Conservation (phyloP, 352 stramenopile genomes). For the Thraustochytrium striatum region DNA sequence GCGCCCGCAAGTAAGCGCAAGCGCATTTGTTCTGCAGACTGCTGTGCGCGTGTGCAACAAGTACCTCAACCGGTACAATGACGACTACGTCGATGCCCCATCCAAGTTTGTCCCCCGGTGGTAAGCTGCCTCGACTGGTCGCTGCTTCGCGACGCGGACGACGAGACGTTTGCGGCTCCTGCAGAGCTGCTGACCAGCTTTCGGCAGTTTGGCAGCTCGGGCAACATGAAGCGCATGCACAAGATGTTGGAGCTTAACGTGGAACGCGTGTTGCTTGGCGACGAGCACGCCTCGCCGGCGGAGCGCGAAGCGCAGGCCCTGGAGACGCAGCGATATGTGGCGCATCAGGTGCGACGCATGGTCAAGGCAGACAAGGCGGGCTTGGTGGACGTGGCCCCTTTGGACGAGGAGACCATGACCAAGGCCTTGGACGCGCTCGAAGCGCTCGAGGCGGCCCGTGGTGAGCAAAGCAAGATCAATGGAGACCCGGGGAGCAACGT, state of each 20-base stretch:
- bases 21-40: slow-evolving; percentile 16
- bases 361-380: background rate
- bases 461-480: slow-evolving; percentile 55
- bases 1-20: background rate
- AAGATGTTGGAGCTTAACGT: slow-evolving; percentile 29
- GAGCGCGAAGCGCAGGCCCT: slow-evolving; percentile 38
- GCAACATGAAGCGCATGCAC: slow-evolving; percentile 40
- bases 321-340: slow-evolving; percentile 59
- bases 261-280: too few species aligned
- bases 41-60: slow-evolving; percentile 51
- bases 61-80: slow-evolving; percentile 57
- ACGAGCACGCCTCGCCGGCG: slow-evolving; percentile 52
- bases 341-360: slow-evolving; percentile 20
- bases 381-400: background rate
- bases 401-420: background rate
- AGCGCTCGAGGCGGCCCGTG: background rate
- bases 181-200: background rate
- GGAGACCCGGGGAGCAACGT: slow-evolving; percentile 69
- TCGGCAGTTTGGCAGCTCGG: background rate
- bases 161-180: slow-evolving; percentile 53
- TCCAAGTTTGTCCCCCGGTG: slow-evolving; percentile 54
- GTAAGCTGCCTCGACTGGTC: slow-evolving; percentile 58
- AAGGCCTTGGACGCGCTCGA: slow-evolving; percentile 7
- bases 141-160: slow-evolving; percentile 64
- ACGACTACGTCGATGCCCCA: slow-evolving; percentile 64